Percentiles rank a stretch among this genome's conserved stretches.
phyloP scores from a whole-genome alignment of 2,329 filamentous ascomycete genomes.

The Aspergillus ustus region DNA sequence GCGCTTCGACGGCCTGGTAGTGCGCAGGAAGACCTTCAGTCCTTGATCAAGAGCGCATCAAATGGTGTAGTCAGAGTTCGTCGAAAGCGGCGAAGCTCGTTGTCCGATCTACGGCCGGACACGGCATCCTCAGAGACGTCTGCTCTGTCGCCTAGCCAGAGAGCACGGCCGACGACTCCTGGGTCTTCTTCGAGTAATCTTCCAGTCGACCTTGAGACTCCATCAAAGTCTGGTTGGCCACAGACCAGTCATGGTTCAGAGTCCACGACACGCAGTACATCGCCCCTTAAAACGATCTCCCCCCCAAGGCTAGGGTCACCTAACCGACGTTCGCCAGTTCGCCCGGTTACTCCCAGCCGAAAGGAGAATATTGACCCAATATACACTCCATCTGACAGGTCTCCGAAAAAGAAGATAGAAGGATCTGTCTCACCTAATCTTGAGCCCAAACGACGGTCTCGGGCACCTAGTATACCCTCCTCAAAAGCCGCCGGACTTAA shows the following conservation, averaged over 20 bases:
- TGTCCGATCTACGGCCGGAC: conserved; percentile 79
- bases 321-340: conserved; percentile 36
- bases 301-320: conserved; percentile 38
- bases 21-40: conserved; percentile 52
- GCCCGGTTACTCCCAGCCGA: conserved; percentile 39
- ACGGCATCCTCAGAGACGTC: conserved; percentile 63
- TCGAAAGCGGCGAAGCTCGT: conserved; percentile 86
- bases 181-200: conserved; percentile 30
- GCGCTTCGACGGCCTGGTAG: conserved; percentile 49
- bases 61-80: conserved; percentile 50
- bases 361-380: conserved; percentile 48
- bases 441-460: conserved; percentile 50
- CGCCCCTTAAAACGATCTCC: conserved; percentile 37
- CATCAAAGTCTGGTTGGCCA: conserved; percentile 35
- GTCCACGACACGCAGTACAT: conserved; percentile 37
- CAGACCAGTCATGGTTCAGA: conserved; percentile 34
- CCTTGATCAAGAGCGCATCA: conserved; percentile 58
- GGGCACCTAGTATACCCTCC: conserved; percentile 57
- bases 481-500: conserved; percentile 41
- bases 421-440: conserved; percentile 39
- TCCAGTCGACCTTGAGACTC: conserved; percentile 34
- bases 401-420: conserved; percentile 38
- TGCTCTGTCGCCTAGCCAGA: conserved; percentile 36
- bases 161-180: conserved; percentile 45
- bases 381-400: conserved; percentile 36